These are phyloP conservation scores for Parasarocladium wereldwijsianum DNA, from an alignment of 2,329 filamentous ascomycete species.

Conservation along the genomic window DNA sequence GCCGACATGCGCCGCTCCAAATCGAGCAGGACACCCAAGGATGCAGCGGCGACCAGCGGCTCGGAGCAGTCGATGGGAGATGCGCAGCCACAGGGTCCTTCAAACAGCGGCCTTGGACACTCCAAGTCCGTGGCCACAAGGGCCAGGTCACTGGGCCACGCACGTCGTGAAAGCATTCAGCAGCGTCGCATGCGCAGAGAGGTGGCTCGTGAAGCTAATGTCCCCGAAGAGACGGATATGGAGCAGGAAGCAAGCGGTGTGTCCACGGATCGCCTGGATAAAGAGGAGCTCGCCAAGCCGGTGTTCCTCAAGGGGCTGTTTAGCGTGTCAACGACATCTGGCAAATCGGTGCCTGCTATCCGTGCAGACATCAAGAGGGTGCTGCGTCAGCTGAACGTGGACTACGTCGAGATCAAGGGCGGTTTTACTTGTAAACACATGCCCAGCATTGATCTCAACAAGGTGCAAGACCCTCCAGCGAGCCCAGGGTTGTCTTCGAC, in stretches of 20 bases:
- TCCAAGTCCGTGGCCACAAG: constrained; percentile 51
- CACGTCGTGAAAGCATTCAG: constrained; percentile 82
- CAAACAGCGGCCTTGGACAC: constrained; percentile 34
- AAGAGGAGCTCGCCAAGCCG: constrained; percentile 74
- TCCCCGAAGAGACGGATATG: constrained; percentile 81
- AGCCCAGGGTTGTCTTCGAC: constrained; percentile 34
- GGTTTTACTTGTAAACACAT: constrained; percentile 82
- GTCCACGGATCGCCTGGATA: constrained; percentile 46
- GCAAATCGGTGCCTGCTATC: constrained; percentile 75
- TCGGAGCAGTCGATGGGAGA: constrained; percentile 58
- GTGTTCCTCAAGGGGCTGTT: constrained; percentile 94
- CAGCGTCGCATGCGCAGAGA: constrained; percentile 64
- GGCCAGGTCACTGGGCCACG: constrained; percentile 79
- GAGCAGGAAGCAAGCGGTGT: constrained; percentile 51
- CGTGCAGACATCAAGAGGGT: constrained; percentile 83
- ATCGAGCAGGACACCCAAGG: constrained; percentile 34
- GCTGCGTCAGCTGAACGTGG: constrained; percentile 73
- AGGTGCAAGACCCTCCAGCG: constrained; percentile 47
- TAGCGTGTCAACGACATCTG: constrained; percentile 92
- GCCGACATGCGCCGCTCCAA: constrained; percentile 59
- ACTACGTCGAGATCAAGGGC: constrained; percentile 82
- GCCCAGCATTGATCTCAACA: constrained; percentile 79
- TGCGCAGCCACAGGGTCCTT: constrained; percentile 32
- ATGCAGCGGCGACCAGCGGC: constrained; percentile 61
- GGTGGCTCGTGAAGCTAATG: constrained; percentile 57